phyloP scores from a whole-genome alignment of 129 eudicot species.

The Chrysanthemum lavandulifolium region DNA sequence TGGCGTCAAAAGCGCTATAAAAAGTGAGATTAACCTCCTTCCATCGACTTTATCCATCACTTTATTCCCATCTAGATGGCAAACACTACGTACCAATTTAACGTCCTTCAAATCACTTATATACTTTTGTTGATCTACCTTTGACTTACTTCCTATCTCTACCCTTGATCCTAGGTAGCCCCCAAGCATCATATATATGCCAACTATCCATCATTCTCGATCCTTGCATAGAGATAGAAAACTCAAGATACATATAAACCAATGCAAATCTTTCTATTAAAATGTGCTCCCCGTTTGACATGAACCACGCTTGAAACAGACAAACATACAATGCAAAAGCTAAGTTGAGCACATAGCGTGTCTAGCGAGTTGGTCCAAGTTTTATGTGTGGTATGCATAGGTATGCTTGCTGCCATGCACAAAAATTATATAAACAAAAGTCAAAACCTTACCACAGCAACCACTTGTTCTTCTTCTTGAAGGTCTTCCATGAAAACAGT shows the following conservation, averaged over 20 bases:
- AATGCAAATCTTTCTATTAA: not conserved
- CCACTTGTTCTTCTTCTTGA: conserved; percentile 93
- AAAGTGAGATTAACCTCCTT: conserved; percentile 26
- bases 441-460: conserved; percentile 55
- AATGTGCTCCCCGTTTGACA: not conserved
- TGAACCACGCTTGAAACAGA: not conserved
- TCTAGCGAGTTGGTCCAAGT: not conserved
- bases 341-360: not conserved
- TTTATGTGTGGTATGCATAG: not conserved
- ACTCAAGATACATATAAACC: not conserved
- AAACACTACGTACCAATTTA: conserved; percentile 57
- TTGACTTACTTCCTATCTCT: too few species aligned
- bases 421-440: not conserved
- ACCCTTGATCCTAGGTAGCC: too few species aligned
- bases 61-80: conserved; percentile 70
- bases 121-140: too few species aligned
- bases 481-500: conserved; percentile 90
- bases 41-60: conserved; percentile 60
- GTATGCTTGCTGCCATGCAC: not conserved
- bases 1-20: too few species aligned
- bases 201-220: not conserved
- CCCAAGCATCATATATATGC: not conserved
- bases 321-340: not conserved
- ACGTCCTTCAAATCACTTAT: conserved; percentile 50
- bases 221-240: not conserved